Base-by-base conservation (phyloP, 169 alveolate species). In the Plasmodium chabaudi region DNA sequence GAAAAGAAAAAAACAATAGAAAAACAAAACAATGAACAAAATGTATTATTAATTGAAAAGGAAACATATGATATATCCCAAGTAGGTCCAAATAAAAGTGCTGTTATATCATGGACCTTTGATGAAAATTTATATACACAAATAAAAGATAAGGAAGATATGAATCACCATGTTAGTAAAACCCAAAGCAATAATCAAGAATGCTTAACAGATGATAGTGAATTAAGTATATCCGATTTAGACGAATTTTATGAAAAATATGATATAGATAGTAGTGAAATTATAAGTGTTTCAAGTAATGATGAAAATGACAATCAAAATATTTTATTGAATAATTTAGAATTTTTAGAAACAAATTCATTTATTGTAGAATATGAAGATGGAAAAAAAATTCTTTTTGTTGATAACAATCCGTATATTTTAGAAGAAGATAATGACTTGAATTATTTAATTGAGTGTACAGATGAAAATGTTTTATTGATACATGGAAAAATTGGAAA, bases 341-440 rank as follows among this genome's bases (percentile, higher is more conserved):
- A 75, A 39, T 64, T 7, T 42, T 19, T 75, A 13, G 88, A 75
- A 34, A 75, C 88, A 4, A 61, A 75, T 12, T 61, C 88, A 2
- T 75, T 75, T 65, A 75, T 75, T n/a, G 88, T 56, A 1, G 69
- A 75, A 19, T 75, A 75, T 61, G 68, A 39, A 3, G 74, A 75
- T 63, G 88, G 88, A 9, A 61, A 75, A 25, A 5, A 17, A 1
- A 61, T 75, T 47, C 39, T 75, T 21, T 75, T 75, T 75, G 49
- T 75, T 9, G 64, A 75, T 75, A 67, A 75, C 7, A 75, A 63
- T 19, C 72, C 88, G 23, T 75, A 61, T 53, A 63, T 75, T 46
- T 61, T 75, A 44, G 88, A 75, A 55, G 42, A 51, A 1, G 88
- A 75, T 21, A 60, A 47, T n/a, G 88, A 75, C 19, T 47, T 55